Conservation (phyloP, 1,284 basidiomycete species). For the Tilletia horrida region DNA sequence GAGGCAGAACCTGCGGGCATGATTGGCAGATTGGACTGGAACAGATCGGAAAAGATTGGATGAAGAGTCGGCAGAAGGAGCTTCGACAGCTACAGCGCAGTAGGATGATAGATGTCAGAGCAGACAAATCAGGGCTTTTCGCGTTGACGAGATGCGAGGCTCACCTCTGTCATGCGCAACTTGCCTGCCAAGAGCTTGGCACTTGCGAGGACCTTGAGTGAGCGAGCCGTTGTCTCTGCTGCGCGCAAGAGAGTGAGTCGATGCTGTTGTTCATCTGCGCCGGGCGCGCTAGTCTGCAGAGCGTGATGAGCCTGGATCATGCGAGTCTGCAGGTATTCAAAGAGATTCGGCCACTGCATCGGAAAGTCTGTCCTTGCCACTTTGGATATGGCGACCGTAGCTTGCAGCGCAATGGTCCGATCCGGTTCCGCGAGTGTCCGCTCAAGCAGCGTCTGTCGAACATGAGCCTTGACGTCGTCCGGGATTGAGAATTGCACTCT, state of each 20-base stretch:
- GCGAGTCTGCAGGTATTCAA: constrained; percentile 38
- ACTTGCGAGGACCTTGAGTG: constrained; percentile 48
- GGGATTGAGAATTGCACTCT: constrained; percentile 41
- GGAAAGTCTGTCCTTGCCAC: constrained; percentile 52
- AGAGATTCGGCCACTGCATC: constrained; percentile 46
- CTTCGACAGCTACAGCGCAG: constrained; percentile 21
- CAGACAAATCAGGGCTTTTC: not conserved
- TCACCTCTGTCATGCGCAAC: constrained; percentile 52
- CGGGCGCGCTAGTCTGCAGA: constrained; percentile 1
- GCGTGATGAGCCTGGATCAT: constrained; percentile 40
- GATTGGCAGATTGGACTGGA: constrained; percentile 38
- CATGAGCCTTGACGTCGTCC: constrained; percentile 38
- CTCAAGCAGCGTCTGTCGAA: constrained; percentile 36
- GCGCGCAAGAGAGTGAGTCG: constrained; percentile 41
- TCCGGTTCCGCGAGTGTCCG: constrained; percentile 45
- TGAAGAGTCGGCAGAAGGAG: constrained; percentile 44
- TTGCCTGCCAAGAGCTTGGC: constrained; percentile 50
- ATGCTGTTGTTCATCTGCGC: constrained; percentile 24
- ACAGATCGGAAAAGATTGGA: constrained; percentile 46
- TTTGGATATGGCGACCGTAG: constrained; percentile 43
- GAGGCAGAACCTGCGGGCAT: constrained; percentile 17
- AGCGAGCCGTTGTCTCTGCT: constrained; percentile 41
- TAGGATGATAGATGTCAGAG: not conserved
- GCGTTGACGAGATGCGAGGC: no score
- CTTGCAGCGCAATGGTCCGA: constrained; percentile 44